Conservation (phyloP, 2,329 filamentous ascomycete genomes). For the Verticillium zaregamsianum region DNA sequence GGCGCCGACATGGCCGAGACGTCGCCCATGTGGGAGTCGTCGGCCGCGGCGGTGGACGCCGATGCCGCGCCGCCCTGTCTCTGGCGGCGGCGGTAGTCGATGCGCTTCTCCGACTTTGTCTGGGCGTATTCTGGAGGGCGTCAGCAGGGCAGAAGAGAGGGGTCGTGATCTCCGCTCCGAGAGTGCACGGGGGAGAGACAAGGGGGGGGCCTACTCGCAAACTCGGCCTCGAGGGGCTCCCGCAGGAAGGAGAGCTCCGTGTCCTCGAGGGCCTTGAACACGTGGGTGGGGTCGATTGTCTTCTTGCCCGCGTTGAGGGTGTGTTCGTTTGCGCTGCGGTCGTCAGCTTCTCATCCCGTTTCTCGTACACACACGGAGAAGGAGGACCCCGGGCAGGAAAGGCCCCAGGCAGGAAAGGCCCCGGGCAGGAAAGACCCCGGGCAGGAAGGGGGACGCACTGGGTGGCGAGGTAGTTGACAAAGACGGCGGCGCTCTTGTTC, state of each 20-base stretch:
- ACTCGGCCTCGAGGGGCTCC: slow-evolving; percentile 66
- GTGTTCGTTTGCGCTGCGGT: slow-evolving; percentile 65
- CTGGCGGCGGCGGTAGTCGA: slow-evolving; percentile 66
- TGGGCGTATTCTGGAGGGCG: slow-evolving; percentile 60
- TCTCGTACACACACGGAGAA: background rate
- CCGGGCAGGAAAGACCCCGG: too few relatives aligned
- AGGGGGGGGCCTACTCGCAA: slow-evolving; percentile 55
- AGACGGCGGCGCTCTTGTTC: slow-evolving; percentile 78
- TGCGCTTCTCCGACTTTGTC: slow-evolving; percentile 70
- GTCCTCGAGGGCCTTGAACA: slow-evolving; percentile 73
- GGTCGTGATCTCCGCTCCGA: background rate
- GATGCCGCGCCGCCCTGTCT: slow-evolving; percentile 35
- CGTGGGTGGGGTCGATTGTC: slow-evolving; percentile 71
- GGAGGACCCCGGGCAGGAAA: background rate
- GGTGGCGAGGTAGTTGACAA: slow-evolving; percentile 74
- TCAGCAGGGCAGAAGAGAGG: too few relatives aligned
- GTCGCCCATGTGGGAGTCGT: slow-evolving; percentile 36
- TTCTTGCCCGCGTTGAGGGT: slow-evolving; percentile 67
- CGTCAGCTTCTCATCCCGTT: background rate
- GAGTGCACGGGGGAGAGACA: background rate
- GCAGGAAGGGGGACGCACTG: slow-evolving; percentile 49
- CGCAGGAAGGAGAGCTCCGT: slow-evolving; percentile 72
- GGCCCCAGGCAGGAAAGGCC: too few relatives aligned
- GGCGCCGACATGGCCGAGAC: slow-evolving; percentile 13
- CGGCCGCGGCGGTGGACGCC: slow-evolving; percentile 13